A percentile compares a stretch with the other conserved stretches of the same genome.
These are phyloP conservation scores for Fraxinus dipetala DNA, from an alignment of 305 asterid species.

Conservation along the genomic window DNA sequence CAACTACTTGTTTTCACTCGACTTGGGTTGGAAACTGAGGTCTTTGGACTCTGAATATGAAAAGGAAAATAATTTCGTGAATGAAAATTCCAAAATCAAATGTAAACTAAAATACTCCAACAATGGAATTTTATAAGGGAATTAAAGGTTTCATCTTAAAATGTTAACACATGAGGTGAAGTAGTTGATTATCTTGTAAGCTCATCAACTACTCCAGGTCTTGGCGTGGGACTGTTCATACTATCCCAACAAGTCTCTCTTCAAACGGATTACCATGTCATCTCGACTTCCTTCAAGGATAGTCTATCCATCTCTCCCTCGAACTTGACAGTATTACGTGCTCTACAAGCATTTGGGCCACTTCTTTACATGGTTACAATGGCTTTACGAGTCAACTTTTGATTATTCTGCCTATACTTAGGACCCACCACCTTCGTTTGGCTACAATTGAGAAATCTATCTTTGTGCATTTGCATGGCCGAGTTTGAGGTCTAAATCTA, in stretches of 20 bases:
- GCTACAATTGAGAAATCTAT: background rate
- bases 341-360: background rate
- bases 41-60: background rate
- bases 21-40: background rate
- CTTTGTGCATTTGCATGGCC: background rate
- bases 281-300: background rate
- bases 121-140: background rate
- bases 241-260: background rate
- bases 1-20: background rate
- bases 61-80: background rate
- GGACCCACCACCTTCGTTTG: background rate
- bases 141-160: too few relatives aligned
- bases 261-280: background rate
- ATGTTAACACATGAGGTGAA: background rate
- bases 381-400: background rate
- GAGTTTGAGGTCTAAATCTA: background rate
- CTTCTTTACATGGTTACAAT: background rate
- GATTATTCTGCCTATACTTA: background rate
- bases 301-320: background rate
- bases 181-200: background rate
- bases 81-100: background rate
- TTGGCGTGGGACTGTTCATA: background rate
- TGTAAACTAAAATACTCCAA: background rate
- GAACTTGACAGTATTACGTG: background rate
- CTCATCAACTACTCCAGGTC: background rate